phyloP scores from a whole-genome alignment of 345 rosid genomes.

The Citrus reticulata region DNA sequence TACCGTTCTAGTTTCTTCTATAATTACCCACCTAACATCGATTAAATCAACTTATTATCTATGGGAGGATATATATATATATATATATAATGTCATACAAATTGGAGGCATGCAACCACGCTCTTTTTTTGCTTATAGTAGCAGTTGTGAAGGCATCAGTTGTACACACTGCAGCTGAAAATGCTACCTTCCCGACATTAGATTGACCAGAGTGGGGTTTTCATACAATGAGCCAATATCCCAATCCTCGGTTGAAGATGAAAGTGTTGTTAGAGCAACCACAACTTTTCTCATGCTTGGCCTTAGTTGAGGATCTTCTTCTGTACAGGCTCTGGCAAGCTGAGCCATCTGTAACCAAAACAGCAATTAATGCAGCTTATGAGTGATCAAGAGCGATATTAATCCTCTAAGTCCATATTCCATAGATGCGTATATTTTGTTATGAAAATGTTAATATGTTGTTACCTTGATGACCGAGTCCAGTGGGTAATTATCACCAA shows the following conservation, averaged over 20 bases:
- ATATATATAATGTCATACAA: no score
- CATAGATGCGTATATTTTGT: no score
- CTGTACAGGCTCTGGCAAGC: slow-evolving; percentile 82
- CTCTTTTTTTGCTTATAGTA: background rate
- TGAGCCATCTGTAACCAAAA: slow-evolving; percentile 63
- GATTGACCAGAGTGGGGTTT: slow-evolving; percentile 60
- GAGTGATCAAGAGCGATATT: background rate
- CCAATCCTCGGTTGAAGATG: slow-evolving; percentile 77
- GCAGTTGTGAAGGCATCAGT: background rate
- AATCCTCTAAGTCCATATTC: no score
- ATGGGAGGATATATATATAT: no score
- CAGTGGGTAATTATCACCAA: slow-evolving; percentile 60
- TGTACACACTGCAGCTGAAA: background rate
- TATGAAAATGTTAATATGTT: background rate
- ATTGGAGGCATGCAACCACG: no score
- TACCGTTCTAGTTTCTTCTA: background rate
- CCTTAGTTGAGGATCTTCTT: slow-evolving; percentile 63
- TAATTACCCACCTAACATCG: background rate
- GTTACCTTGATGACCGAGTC: slow-evolving; percentile 68
- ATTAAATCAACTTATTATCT: background rate
- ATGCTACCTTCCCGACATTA: slow-evolving; percentile 72
- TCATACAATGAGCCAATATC: slow-evolving; percentile 55
- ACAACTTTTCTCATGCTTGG: slow-evolving; percentile 92
- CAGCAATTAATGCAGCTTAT: background rate
- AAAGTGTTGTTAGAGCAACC: slow-evolving; percentile 82